Evolutionary conservation across 768 basidiomycete species (phyloP).

Genomic region (Boletus rufocinnamomeus): DNA sequence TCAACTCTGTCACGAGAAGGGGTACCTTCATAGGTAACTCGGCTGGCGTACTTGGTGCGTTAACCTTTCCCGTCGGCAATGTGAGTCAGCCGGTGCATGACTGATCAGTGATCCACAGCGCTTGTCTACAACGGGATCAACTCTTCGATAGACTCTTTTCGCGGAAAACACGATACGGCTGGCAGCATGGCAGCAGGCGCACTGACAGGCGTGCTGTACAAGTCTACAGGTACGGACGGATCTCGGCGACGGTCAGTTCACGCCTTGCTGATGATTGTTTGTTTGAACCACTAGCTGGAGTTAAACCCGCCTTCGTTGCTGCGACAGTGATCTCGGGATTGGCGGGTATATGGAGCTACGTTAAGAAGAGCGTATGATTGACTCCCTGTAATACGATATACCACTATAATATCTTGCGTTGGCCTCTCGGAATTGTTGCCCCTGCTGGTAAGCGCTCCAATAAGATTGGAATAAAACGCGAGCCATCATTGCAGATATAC

Average conservation of each 20-base stretch:
- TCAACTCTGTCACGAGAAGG: constrained; percentile 95
- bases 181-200: constrained; percentile 94
- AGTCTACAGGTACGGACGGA: constrained; percentile 80
- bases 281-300: constrained; percentile 69
- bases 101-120: constrained; percentile 53
- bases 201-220: constrained; percentile 87
- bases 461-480: constrained; percentile 21
- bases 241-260: constrained; percentile 30
- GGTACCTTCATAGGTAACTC: constrained; percentile 99
- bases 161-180: constrained; percentile 88
- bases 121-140: constrained; percentile 96
- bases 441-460: constrained; percentile 32
- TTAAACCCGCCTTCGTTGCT: constrained; percentile 85
- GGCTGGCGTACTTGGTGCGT: constrained; percentile 93
- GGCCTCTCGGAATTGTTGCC: constrained; percentile 15
- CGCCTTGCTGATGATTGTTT: constrained; percentile 41
- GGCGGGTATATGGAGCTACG: constrained; percentile 93
- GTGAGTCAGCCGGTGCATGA: constrained; percentile 36
- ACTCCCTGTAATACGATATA: constrained; percentile 42
- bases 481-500: constrained; percentile 24
- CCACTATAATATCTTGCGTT: constrained; percentile 52
- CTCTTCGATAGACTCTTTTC: constrained; percentile 84
- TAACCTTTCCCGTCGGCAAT: constrained; percentile 35
- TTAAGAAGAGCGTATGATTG: constrained; percentile 85
- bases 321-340: constrained; percentile 86